A percentile compares a stretch with the other conserved stretches of the same genome.
These are phyloP conservation scores for Angophora floribunda DNA, from an alignment of 345 rosid species.

Conservation along the genomic window DNA sequence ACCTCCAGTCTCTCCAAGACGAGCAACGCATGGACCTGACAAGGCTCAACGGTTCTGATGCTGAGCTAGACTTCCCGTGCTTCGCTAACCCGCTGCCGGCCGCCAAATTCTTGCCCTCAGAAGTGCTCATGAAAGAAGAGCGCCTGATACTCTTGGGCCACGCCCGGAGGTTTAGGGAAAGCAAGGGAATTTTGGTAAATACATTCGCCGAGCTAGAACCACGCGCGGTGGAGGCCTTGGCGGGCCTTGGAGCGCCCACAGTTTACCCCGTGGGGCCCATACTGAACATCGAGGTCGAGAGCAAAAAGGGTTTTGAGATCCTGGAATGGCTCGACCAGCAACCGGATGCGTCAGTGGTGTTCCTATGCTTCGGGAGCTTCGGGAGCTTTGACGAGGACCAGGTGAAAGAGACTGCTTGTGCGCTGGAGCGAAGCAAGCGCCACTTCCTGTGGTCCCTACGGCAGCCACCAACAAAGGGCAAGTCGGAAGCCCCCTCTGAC, in stretches of 20 bases:
- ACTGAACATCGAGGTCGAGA: conserved; percentile 13
- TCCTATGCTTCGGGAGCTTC: conserved; percentile 60
- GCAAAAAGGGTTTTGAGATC: neutral
- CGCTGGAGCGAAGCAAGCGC: neutral
- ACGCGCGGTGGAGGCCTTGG: neutral
- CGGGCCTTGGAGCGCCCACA: neutral
- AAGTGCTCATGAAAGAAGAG: neutral
- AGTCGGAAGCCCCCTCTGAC: neutral
- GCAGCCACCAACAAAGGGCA: neutral
- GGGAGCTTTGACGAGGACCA: conserved; percentile 40
- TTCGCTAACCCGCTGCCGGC: neutral
- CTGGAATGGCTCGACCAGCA: conserved; percentile 47
- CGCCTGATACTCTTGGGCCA: fast-evolving
- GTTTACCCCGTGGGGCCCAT: conserved; percentile 44
- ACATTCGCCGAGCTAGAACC: conserved; percentile 39
- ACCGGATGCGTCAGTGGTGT: conserved; percentile 36
- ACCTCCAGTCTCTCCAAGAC: neutral
- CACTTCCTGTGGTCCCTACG: conserved; percentile 34
- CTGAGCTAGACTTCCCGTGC: neutral
- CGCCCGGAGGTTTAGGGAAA: conserved; percentile 1
- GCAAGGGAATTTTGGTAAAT: conserved; percentile 43
- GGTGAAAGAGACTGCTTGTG: conserved; percentile 6
- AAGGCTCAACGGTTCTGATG: neutral
- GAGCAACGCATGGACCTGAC: neutral
- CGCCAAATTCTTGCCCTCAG: conserved; percentile 10